Percentiles rank a stretch among this genome's conserved stretches.
Evolutionary conservation across 805 yeast genomes (phyloP).

Genomic region (Ogataea nakhonphanomensis): DNA sequence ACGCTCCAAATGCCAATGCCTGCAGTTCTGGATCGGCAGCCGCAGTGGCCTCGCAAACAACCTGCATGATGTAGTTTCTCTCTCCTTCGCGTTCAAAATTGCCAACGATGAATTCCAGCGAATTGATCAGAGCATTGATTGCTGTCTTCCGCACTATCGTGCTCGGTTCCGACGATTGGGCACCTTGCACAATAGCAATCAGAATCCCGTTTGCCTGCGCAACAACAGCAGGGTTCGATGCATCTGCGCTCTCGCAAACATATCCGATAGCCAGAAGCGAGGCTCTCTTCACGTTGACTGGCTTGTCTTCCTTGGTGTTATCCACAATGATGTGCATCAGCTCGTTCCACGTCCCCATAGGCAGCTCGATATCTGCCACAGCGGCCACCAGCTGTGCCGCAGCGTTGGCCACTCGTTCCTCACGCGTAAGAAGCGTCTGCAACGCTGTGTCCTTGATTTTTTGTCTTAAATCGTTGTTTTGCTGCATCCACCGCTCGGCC

Average conservation of each 20-base stretch:
- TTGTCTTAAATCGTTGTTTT: conserved; percentile 52
- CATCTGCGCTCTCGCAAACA: conserved; percentile 93
- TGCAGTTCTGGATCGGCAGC: conserved; percentile 77
- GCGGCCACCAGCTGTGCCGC: conserved; percentile 96
- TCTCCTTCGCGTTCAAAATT: conserved; percentile 94
- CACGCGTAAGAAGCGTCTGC: conserved; percentile 57
- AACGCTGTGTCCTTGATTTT: conserved; percentile 67
- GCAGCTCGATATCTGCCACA: conserved; percentile 93
- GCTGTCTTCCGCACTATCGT: conserved; percentile 82
- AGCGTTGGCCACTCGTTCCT: conserved; percentile 77
- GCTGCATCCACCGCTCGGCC: conserved; percentile 69
- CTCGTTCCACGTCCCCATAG: conserved; percentile 83
- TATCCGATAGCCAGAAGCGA: conserved; percentile 89
- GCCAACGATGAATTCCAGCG: conserved; percentile 81
- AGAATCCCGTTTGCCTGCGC: conserved; percentile 88
- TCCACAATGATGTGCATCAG: conserved; percentile 80
- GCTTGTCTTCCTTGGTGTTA: conserved; percentile 76
- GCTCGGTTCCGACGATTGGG: conserved; percentile 76
- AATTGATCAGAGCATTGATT: conserved; percentile 83
- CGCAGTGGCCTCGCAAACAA: conserved; percentile 98
- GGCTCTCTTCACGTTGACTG: conserved; percentile 78
- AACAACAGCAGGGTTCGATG: conserved; percentile 68
- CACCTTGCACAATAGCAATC: conserved; percentile 96
- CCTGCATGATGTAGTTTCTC: conserved; percentile 96
- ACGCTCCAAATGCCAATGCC: conserved; percentile 93